Evolutionary conservation across 805 yeast species (phyloP), one percentile per base, ranked within the genome.

Genomic region (Metschnikowia noctiluminum): DNA sequence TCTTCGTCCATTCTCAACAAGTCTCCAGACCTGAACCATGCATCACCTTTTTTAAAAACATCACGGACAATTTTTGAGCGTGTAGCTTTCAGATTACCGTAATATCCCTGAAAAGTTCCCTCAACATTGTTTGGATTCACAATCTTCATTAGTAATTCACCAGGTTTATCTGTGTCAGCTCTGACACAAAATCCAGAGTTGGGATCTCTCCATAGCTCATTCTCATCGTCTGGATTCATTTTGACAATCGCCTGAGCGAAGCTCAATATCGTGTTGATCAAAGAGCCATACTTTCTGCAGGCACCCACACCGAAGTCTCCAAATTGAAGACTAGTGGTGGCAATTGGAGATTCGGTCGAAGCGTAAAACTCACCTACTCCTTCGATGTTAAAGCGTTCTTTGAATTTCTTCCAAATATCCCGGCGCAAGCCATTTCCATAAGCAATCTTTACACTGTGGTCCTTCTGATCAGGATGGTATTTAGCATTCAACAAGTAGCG

Each of bases 321-420:
- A 42, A 66, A 69, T 68, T 92, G 97, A 60, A 80, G 78, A 60
- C 82, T 84, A 1, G 95, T 89, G 14, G 91, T 79, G 1, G 95
- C 96, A 58, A 88, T 79, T 15, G 97, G 97, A 2, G 92, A 83
- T 63, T 91, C 98, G 0, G 97, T 89, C 2, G 96, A 86, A 0
- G 96, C 96, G 66, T 91, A 91, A 62, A 92, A 91, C 64, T 91
- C 98, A 13, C 96, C 96, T 51, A 91, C 77, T 5, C 80, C 85
- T 28, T 77, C 71, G 51, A 91, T 85, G 50, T 81, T 77, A 73
- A 91, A 91, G 52, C 96, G 74, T 21, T 76, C 67, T 65, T 89
- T 89, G 69, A 91, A 87, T 45, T 81, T 81, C 49, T 63, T 67
- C 98, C 98, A 91, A 47, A 92, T 86, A 62, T 92, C 97, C 9